Conservation (phyloP, 345 rosid species). For the Salix brachista region DNA sequence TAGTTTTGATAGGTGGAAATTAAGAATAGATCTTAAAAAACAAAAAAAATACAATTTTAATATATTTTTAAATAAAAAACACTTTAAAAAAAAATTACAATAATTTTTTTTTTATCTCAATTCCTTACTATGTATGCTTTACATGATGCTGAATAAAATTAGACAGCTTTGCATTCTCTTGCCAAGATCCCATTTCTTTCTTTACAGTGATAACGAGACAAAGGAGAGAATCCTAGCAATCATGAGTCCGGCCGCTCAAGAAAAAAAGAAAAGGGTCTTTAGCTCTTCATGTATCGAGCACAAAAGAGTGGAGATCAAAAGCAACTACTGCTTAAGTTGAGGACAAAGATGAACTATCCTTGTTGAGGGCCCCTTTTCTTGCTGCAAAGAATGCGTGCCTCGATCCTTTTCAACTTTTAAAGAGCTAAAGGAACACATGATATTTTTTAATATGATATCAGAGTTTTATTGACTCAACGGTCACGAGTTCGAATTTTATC, state of each 20-base stretch:
- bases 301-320: slow-evolving; percentile 25
- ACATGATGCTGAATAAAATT: neutral
- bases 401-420: neutral
- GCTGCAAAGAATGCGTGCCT: slow-evolving; percentile 2
- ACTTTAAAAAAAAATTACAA: too few species aligned
- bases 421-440: too few species aligned
- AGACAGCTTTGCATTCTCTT: neutral
- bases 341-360: slow-evolving; percentile 28
- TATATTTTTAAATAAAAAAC: too few species aligned
- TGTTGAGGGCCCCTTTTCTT: slow-evolving; percentile 7
- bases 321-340: slow-evolving; percentile 12
- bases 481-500: rapidly evolving
- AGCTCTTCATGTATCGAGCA: slow-evolving; percentile 13
- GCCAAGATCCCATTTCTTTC: slow-evolving; percentile 15
- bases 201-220: slow-evolving; percentile 26
- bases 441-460: too few species aligned
- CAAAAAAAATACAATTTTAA: too few species aligned
- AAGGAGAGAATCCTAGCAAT: slow-evolving; percentile 26
- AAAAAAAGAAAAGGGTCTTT: slow-evolving; percentile 11
- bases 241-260: slow-evolving; percentile 40
- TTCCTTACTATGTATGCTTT: neutral
- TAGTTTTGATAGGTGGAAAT: too few species aligned
- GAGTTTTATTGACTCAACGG: too few species aligned
- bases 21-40: too few species aligned
- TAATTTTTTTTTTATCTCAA: too few species aligned